Percentiles rank a stretch among this genome's conserved stretches.
Evolutionary conservation across 768 basidiomycete species (phyloP).

Genomic region (Lentinula lateritia): DNA sequence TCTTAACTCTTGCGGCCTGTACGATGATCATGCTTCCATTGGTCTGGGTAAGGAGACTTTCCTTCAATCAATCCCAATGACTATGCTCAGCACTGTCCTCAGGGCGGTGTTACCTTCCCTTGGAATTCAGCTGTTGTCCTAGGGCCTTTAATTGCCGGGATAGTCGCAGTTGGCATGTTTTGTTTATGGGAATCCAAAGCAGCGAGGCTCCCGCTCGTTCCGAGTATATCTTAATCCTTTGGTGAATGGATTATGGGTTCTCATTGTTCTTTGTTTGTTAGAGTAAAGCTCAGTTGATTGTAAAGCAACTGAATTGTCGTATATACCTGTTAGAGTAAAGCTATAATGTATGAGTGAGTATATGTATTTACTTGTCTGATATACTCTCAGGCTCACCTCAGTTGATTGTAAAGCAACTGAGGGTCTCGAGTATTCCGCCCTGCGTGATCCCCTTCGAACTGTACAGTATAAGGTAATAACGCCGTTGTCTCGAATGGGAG

Average conservation of each 20-base stretch:
- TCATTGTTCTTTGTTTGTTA: neutral
- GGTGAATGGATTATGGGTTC: neutral
- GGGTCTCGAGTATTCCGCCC: too few relatives aligned
- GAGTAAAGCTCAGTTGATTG: too few relatives aligned
- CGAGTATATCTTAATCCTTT: constrained; percentile 36
- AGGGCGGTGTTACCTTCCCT: constrained; percentile 70
- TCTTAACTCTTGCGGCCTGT: constrained; percentile 55
- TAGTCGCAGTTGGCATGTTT: constrained; percentile 50
- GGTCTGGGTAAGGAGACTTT: constrained; percentile 47
- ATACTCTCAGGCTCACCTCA: too few relatives aligned
- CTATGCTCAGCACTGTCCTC: neutral
- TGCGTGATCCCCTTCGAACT: too few relatives aligned
- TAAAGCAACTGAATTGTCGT: too few relatives aligned
- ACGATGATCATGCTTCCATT: constrained; percentile 63
- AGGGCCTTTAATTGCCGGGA: constrained; percentile 50
- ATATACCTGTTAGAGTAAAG: too few relatives aligned
- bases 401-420: too few relatives aligned
- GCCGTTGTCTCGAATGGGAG: too few relatives aligned
- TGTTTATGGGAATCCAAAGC: constrained; percentile 71
- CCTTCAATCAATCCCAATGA: neutral
- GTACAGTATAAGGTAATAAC: too few relatives aligned
- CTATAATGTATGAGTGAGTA: too few relatives aligned
- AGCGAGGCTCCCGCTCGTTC: constrained; percentile 66
- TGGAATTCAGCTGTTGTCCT: constrained; percentile 68
- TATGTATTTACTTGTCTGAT: too few relatives aligned